Evolutionary conservation across 73 alveolate genomes (phyloP), one percentile per base, ranked within the genome.

Genomic region (Paramecium primaurelia): DNA sequence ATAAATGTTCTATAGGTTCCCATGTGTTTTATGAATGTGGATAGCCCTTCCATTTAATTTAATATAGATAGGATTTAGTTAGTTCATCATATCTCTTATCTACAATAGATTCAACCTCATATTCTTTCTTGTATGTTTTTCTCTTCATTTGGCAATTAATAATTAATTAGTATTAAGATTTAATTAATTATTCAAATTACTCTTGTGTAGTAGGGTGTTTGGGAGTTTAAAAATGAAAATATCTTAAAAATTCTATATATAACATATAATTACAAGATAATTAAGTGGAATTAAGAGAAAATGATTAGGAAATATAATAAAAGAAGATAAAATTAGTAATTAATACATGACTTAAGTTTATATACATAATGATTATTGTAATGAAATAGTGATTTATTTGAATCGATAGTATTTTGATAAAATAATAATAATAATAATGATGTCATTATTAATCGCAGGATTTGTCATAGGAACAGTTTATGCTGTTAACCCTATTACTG

Each of bases 1-100:
- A 20, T 73, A 80, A 64, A 80, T 80, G 91, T 80, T 80, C 75
- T 8, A 49, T 80, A 0, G 91, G 91, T 47, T 80, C 91, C 91
- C 91, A 80, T n/a, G 91, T 80, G 8, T 80, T 80, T 20, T 80
- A 4, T 25, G 71, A 25, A 42, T 42, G 75, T 10, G 77, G 44
- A 26, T 42, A 80, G 4, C 77, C 91, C 16, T 45, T 25, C 91
- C 91, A 80, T 47, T 80, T 80, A 5, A 80, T 80, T 26, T 14
- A 80, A 49, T 80, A 80, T 0, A 45, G 36, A 25, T 80, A 45
- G 36, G 77, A 2, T 22, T 45, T 25, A 7, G 58, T 8, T 1
- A 45, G 28, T 12, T 28, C 51, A 64, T 64, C 84, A n/a, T 6
- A 25, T 25, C 30, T 80, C 45, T 34, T 8, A 80, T 80, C 91